phyloP scores from a whole-genome alignment of 106 monocot species.

The Alisma plantagoaquatica region DNA sequence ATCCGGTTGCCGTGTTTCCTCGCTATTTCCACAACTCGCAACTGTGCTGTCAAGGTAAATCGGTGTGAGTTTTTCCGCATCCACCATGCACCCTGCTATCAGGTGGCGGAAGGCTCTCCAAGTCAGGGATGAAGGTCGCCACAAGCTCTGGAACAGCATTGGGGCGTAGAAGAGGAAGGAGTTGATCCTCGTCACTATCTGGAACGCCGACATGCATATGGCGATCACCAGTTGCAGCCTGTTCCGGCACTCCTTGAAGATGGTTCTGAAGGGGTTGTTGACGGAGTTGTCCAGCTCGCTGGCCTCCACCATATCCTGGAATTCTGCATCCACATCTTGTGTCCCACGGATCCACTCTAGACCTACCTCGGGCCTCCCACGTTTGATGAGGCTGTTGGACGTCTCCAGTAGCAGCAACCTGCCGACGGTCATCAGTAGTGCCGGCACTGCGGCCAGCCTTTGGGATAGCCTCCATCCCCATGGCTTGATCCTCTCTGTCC shows the following conservation, averaged over 20 bases:
- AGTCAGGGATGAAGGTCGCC: too few relatives aligned
- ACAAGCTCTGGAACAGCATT: slow-evolving; percentile 89
- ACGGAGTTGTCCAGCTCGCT: slow-evolving; percentile 79
- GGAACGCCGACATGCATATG: slow-evolving; percentile 75
- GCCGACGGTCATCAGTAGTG: slow-evolving; percentile 68
- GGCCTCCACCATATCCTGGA: slow-evolving; percentile 80
- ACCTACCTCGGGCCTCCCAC: slow-evolving; percentile 31
- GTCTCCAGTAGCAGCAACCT: slow-evolving; percentile 87
- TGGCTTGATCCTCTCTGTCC: slow-evolving; percentile 45
- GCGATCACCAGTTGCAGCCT: slow-evolving; percentile 93
- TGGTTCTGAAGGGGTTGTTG: slow-evolving; percentile 78
- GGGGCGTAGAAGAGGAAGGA: slow-evolving; percentile 91
- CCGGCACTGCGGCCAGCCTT: slow-evolving; percentile 71
- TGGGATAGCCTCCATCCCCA: slow-evolving; percentile 99
- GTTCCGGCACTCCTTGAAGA: slow-evolving; percentile 62
- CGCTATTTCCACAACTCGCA: too few relatives aligned
- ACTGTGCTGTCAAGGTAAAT: too few relatives aligned
- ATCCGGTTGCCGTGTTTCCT: too few relatives aligned
- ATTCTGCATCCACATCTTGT: slow-evolving; percentile 63
- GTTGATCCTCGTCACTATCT: slow-evolving; percentile 94
- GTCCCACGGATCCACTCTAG: slow-evolving; percentile 77
- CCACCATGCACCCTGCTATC: too few relatives aligned
- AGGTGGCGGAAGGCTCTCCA: too few relatives aligned
- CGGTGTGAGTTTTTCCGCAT: too few relatives aligned
- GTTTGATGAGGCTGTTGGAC: slow-evolving; percentile 82